phyloP scores from a whole-genome alignment of 495 filamentous ascomycete species.

The Penicillium nucicola region DNA sequence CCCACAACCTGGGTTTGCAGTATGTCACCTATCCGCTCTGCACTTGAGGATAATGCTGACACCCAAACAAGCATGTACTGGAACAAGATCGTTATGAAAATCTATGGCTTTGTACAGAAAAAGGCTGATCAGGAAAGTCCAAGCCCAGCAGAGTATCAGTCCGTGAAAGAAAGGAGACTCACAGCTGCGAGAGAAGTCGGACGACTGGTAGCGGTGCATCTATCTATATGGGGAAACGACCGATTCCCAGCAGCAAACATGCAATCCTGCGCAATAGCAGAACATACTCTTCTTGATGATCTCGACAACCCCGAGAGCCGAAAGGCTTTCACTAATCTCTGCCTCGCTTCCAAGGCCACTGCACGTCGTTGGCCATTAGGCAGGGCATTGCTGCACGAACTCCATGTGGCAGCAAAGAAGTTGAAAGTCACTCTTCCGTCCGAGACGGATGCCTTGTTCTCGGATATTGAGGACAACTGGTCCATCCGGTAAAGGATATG shows the following conservation, averaged over 20 bases:
- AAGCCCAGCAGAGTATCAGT: no score
- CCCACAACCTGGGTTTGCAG: slow-evolving; percentile 33
- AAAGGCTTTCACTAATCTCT: slow-evolving; percentile 28
- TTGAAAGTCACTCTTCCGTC: slow-evolving; percentile 23
- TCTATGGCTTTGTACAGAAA: slow-evolving; percentile 4
- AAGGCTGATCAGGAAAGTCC: no score
- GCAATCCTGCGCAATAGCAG: slow-evolving; percentile 30
- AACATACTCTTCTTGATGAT: slow-evolving; percentile 28
- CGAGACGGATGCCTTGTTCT: slow-evolving; percentile 28
- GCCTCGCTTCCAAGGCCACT: slow-evolving; percentile 20
- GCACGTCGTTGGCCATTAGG: slow-evolving; percentile 28
- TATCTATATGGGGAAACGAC: slow-evolving; percentile 27
- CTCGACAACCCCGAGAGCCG: slow-evolving; percentile 22
- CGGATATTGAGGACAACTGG: slow-evolving; percentile 28
- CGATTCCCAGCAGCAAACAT: slow-evolving; percentile 23
- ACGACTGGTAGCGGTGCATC: slow-evolving; percentile 19
- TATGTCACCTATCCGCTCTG: slow-evolving; percentile 6
- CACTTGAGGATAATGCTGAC: neutral
- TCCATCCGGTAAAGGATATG: slow-evolving; percentile 13
- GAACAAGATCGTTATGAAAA: slow-evolving; percentile 11
- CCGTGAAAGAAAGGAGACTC: no score
- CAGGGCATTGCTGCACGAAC: slow-evolving; percentile 31
- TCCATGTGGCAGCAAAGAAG: slow-evolving; percentile 30
- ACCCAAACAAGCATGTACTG: neutral
- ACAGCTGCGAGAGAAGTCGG: no score